These are phyloP conservation scores for Lactarius trivialis DNA, from an alignment of 768 basidiomycete genomes.

Conservation along the genomic window DNA sequence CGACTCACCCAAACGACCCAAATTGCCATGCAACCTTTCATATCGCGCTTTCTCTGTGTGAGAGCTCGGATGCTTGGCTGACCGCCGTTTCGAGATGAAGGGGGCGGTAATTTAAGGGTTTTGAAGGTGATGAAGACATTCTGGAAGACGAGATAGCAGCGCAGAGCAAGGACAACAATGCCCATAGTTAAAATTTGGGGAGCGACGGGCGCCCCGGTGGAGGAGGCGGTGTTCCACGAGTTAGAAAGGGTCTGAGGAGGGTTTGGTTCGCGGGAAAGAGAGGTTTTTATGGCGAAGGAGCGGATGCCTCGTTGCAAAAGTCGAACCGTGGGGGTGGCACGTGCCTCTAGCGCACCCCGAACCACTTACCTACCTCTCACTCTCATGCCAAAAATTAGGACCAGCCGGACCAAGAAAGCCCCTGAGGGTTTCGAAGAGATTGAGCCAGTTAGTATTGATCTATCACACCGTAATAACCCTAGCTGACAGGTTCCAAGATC, in stretches of 20 bases:
- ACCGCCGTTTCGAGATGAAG: conserved; percentile 47
- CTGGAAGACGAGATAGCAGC: conserved; percentile 62
- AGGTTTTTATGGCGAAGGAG: conserved; percentile 10
- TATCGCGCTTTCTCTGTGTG: conserved; percentile 71
- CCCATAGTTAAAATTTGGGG: conserved; percentile 42
- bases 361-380: conserved; percentile 3
- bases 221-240: conserved; percentile 18
- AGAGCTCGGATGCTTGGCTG: conserved; percentile 60
- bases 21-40: conserved; percentile 78
- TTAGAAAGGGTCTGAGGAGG: conserved; percentile 9
- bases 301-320: conserved; percentile 18
- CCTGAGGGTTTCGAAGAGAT: conserved; percentile 97
- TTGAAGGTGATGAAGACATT: conserved; percentile 86
- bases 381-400: conserved; percentile 88
- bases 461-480: not conserved
- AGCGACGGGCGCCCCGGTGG: conserved; percentile 14
- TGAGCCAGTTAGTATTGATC: conserved; percentile 48
- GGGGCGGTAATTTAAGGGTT: conserved; percentile 61
- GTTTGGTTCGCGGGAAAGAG: not conserved
- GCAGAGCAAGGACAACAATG: conserved; percentile 58
- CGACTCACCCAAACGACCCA: conserved; percentile 79
- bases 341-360: not conserved
- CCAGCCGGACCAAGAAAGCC: conserved; percentile 86
- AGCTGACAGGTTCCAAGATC: conserved; percentile 44
- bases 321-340: conserved; percentile 7